These are phyloP conservation scores for Hypomyces perniciosus DNA, from an alignment of 2,329 filamentous ascomycete genomes.

Conservation along the genomic window DNA sequence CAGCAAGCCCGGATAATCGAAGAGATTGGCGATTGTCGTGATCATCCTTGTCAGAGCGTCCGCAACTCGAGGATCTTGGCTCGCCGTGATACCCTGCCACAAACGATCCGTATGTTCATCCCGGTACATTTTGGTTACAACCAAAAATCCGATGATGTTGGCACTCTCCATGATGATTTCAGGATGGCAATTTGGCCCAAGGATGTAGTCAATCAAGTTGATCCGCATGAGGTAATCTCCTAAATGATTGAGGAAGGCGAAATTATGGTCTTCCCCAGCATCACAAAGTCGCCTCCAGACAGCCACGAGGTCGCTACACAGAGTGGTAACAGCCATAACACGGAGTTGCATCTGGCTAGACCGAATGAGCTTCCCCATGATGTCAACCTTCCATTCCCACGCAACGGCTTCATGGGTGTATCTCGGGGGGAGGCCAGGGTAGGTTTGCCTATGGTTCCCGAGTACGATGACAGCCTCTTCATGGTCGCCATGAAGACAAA, in stretches of 20 bases:
- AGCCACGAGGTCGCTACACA: constrained; percentile 64
- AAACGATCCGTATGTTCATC: constrained; percentile 68
- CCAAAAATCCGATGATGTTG: constrained; percentile 82
- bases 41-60: constrained; percentile 70
- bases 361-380: constrained; percentile 65
- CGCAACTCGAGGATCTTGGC: constrained; percentile 78
- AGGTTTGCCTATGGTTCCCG: constrained; percentile 19
- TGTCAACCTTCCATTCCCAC: constrained; percentile 63
- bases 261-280: constrained; percentile 31
- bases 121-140: constrained; percentile 70
- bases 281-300: constrained; percentile 58
- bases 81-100: constrained; percentile 76
- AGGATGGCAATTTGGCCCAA: constrained; percentile 86
- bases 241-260: constrained; percentile 57
- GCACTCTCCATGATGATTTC: constrained; percentile 76
- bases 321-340: constrained; percentile 67
- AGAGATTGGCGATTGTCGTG: constrained; percentile 41
- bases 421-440: constrained; percentile 32
- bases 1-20: constrained; percentile 45
- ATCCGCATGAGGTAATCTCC: constrained; percentile 63
- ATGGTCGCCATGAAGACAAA: constrained; percentile 33
- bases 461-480: constrained; percentile 27
- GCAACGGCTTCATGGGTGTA: constrained; percentile 46
- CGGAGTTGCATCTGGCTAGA: constrained; percentile 89
- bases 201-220: constrained; percentile 75